Base-by-base conservation (phyloP, 2,329 filamentous ascomycete genomes). In the Aspergillus sp. region DNA sequence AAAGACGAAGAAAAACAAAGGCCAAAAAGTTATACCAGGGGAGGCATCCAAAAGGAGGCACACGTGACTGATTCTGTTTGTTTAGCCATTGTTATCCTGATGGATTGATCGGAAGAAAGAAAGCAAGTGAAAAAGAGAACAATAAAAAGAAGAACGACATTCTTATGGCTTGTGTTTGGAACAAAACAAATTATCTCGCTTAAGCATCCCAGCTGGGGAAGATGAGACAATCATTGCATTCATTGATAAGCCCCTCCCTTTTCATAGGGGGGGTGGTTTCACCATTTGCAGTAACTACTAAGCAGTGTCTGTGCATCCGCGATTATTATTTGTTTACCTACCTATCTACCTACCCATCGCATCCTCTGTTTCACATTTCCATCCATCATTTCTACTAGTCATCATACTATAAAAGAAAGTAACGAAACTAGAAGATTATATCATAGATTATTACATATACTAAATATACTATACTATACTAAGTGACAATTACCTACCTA, bases 231-330 rank as follows among this genome's bases (percentile, higher is more conserved):
- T 19, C 13, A 10, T 23, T 36, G 4, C 13, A 25, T 32, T 17
- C 23, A n/a, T n/a, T 43, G 53, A 55, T 55, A 55, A 55, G 53
- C 41, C 45, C 23, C 38, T 55, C 13, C 15, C 21, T 17, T 45
- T 39, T 43, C n/a, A 55, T 47, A 55, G 52, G 52, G 52, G 25
- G 43, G 52, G 53, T 30, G 30, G 52, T 17, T 52, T 32, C 28
- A 32, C 28, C 52, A 19, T 43, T 8, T 45, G 41, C 41, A 45
- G 10, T 19, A 45, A 21, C 25, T 28, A 21, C 25, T 28, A 28
- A 45, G 10, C 41, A 45, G 13, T 13, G 19, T 45, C 41, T 45
- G 41, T 45, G 41, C 41, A 15, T 45, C 19, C 19, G 19, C 17
- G 19, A 45, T 19, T 13, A 36, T 12, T 45, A 23, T 45, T 9